Conservation (phyloP, 2,329 filamentous ascomycete genomes). For the Chaetomium globosum region DNA sequence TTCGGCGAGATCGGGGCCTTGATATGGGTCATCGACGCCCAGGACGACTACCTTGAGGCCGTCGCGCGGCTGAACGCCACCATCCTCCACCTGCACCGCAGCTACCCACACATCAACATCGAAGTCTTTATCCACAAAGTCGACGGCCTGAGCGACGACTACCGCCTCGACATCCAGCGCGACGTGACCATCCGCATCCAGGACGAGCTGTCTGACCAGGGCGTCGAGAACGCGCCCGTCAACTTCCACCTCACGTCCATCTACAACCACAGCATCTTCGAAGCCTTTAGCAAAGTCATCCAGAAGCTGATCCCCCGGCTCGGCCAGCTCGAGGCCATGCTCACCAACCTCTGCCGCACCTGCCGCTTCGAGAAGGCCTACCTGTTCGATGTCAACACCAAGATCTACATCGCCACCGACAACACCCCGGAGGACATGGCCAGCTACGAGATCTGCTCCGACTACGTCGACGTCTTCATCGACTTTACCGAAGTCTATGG, state of each 20-base stretch:
- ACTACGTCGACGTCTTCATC: conserved; percentile 98
- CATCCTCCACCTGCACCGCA: conserved; percentile 83
- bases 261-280: conserved; percentile 96
- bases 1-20: conserved; percentile 92
- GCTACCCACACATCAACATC: conserved; percentile 91
- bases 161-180: conserved; percentile 91
- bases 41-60: conserved; percentile 95
- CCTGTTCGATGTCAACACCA: conserved; percentile 94
- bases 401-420: conserved; percentile 98
- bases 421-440: conserved; percentile 90
- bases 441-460: conserved; percentile 96
- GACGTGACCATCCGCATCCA: conserved; percentile 96
- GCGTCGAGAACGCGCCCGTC: conserved; percentile 89
- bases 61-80: conserved; percentile 84
- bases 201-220: conserved; percentile 90
- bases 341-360: conserved; percentile 90
- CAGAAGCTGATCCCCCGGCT: conserved; percentile 95
- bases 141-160: conserved; percentile 95
- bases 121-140: conserved; percentile 99
- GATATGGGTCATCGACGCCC: conserved; percentile 98
- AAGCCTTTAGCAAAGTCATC: conserved; percentile 97
- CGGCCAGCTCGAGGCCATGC: conserved; percentile 86
- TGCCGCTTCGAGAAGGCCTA: conserved; percentile 98
- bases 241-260: conserved; percentile 97
- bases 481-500: conserved; percentile 96